Evolutionary conservation across 352 stramenopile species (phyloP).

Genomic region (Hyaloperonospora arabidopsidis): DNA sequence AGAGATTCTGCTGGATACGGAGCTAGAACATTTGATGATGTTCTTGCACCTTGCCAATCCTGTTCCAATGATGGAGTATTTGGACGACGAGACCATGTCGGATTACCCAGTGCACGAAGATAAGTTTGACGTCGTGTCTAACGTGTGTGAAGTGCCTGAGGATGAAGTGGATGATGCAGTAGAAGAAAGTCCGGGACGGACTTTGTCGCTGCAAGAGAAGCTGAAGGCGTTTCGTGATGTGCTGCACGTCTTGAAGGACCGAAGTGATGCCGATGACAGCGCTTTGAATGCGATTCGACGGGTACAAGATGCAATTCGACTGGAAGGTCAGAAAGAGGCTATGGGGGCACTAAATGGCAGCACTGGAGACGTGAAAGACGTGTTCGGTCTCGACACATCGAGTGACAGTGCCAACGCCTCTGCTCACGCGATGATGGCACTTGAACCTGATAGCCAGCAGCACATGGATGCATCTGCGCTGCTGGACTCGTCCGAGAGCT

Average conservation of each 20-base stretch:
- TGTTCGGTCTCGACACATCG: conserved; percentile 20
- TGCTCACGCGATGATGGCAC: conserved; percentile 17
- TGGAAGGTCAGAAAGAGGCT: conserved; percentile 34
- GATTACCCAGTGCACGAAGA: conserved; percentile 74
- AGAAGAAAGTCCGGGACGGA: conserved; percentile 31
- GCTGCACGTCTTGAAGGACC: conserved; percentile 64
- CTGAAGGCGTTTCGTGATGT: conserved; percentile 74
- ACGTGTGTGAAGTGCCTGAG: conserved; percentile 52
- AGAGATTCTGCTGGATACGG: conserved; percentile 46
- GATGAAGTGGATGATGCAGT: conserved; percentile 53
- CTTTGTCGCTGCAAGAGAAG: conserved; percentile 67
- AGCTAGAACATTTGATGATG: conserved; percentile 60
- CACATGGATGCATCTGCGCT: conserved; percentile 31
- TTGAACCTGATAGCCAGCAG: conserved; percentile 27
- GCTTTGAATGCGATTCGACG: conserved; percentile 48
- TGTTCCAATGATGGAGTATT: conserved; percentile 57
- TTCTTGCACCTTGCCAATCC: conserved; percentile 50
- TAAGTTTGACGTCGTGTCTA: conserved; percentile 76
- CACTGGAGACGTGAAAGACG: conserved; percentile 13
- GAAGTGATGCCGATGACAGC: conserved; percentile 50
- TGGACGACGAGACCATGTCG: conserved; percentile 63
- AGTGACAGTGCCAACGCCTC: conserved; percentile 6
- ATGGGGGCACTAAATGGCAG: conserved; percentile 13
- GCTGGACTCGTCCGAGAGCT: conserved; percentile 32
- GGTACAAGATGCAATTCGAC: conserved; percentile 58